A percentile compares a stretch with the other conserved stretches of the same genome.
Conservation (phyloP, 1,284 basidiomycete genomes). For the Veloboletus limbatus region DNA sequence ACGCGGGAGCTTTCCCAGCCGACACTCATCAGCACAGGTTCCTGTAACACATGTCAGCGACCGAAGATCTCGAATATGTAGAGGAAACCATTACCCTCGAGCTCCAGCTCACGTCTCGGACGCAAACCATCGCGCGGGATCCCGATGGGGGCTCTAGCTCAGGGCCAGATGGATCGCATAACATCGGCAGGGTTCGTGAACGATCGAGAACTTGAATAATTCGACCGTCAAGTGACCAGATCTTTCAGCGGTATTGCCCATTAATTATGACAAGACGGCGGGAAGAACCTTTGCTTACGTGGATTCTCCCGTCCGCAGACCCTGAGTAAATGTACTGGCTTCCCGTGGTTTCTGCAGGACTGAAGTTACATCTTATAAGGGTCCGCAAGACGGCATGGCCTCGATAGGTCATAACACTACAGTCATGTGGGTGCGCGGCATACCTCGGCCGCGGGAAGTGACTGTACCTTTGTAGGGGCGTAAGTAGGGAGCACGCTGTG, state of each 20-base stretch:
- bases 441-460: conserved; percentile 65
- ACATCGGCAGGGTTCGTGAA: conserved; percentile 69
- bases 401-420: conserved; percentile 93
- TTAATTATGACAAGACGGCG: neutral
- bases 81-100: conserved; percentile 46
- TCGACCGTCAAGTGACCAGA: conserved; percentile 92
- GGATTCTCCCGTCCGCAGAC: conserved; percentile 77
- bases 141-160: conserved; percentile 37
- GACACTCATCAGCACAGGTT: conserved; percentile 89
- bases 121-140: conserved; percentile 47
- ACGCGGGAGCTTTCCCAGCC: conserved; percentile 77
- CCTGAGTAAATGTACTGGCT: conserved; percentile 94
- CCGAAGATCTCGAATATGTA: neutral
- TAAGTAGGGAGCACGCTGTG: conserved; percentile 3
- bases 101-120: conserved; percentile 94
- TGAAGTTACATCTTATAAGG: conserved; percentile 95
- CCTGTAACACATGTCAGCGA: conserved; percentile 40
- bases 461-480: conserved; percentile 47
- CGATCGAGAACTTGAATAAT: conserved; percentile 85
- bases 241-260: conserved; percentile 44
- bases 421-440: conserved; percentile 80
- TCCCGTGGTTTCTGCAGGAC: conserved; percentile 88
- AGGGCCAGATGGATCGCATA: conserved; percentile 60
- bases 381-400: conserved; percentile 93
- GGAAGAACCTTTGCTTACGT: conserved; percentile 48